Evolutionary conservation across 306 rosid species (phyloP).

Genomic region (Myrica gale): DNA sequence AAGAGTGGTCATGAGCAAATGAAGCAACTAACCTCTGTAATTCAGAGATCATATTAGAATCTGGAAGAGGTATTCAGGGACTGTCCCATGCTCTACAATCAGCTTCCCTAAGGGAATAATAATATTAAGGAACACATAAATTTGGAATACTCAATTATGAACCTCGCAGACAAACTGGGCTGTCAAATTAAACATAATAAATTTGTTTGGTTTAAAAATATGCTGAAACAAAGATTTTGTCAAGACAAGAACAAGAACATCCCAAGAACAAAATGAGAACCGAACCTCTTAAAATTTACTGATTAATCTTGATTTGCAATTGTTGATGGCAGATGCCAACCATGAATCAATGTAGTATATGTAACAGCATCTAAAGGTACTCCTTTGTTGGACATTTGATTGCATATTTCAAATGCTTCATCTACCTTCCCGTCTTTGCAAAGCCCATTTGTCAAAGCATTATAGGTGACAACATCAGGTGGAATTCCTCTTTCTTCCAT

Average conservation of each 20-base stretch:
- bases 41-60: not conserved
- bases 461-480: conserved; percentile 56
- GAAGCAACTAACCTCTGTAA: not conserved
- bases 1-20: not conserved
- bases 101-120: not conserved
- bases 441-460: conserved; percentile 44
- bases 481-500: conserved; percentile 53
- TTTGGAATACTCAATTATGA: not conserved
- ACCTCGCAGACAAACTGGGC: not conserved
- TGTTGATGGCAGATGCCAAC: conserved; percentile 36
- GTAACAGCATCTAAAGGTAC: conserved; percentile 46
- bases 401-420: conserved; percentile 38
- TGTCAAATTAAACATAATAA: not conserved
- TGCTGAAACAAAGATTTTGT: not conserved
- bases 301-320: conserved; percentile 31
- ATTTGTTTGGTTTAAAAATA: not conserved
- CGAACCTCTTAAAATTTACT: conserved; percentile 25
- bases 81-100: not conserved
- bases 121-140: not conserved
- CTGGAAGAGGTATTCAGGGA: not conserved
- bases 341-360: conserved; percentile 42
- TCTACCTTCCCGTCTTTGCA: conserved; percentile 44
- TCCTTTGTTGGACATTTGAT: conserved; percentile 38
- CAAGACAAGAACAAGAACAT: not conserved
- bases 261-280: conserved; percentile 11